Base-by-base conservation (phyloP, 306 rosid species). In the Malus fusca region DNA sequence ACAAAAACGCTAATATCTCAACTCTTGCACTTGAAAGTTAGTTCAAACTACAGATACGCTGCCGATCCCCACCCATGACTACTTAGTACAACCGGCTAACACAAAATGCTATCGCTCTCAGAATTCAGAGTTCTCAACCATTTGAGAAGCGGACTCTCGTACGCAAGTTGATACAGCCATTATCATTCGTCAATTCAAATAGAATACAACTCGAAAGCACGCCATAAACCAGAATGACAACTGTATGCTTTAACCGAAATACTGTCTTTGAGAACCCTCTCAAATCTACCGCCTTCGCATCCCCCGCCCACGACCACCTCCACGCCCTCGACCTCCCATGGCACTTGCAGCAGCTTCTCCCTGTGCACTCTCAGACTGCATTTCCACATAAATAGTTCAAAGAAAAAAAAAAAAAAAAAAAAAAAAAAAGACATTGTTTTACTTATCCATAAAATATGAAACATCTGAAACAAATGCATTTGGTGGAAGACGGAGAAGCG, bases 341-440 rank as follows among this genome's bases (percentile, higher is more conserved):
- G 99, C 97, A 78, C 98, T 73, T 2, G 98, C 98, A 44, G 98
- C 97, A 59, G 99, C 99, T 43, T 96, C 99, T 81, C 98, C 99
- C 55, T 96, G 99, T 33, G 99, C 99, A 67, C 99, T 96, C 82
- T 96, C 99, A 9, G 99, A 96, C 99, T 96, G 86, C 84, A 86
- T 4, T 52, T 42, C 5, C 46, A 73, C 46, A 80, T 61, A 30
- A 59, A 40, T 19, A 79, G 53, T 37, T 7, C 0, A 6, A 0
- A 6, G 6, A 5, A 35, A 35, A 6, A 35, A 35, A 6, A 0
- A 35, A 33, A 31, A 4, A 33, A 33, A n/a, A n/a, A n/a, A 0
- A 33, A 5, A 33, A 35, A 1, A 6, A 1, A 35, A 8, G 9
- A 37, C 42, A 37, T 35, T 35, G 7, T 37, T 37, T 37, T 37